These are phyloP conservation scores for Penicillium sp. DNA, from an alignment of 2,329 filamentous ascomycete genomes.

Conservation along the genomic window DNA sequence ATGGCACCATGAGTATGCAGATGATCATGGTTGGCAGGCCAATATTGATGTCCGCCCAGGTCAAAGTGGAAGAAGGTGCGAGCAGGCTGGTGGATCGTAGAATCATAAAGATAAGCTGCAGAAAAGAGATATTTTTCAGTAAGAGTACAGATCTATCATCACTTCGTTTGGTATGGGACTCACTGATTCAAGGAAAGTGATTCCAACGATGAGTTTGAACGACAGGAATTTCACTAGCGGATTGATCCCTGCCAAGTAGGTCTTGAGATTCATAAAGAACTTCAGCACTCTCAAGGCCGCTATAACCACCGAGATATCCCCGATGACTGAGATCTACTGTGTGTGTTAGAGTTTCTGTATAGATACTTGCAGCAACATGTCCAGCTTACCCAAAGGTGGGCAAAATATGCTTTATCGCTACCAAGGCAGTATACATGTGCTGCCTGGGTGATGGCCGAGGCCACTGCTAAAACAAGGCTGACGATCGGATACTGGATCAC, in stretches of 20 bases:
- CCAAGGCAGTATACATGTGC: slow-evolving; percentile 27
- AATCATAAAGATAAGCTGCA: slow-evolving; percentile 28
- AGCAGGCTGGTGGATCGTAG: slow-evolving; percentile 22
- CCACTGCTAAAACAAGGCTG: slow-evolving; percentile 22
- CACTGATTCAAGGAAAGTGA: slow-evolving; percentile 28
- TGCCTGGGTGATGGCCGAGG: slow-evolving; percentile 28
- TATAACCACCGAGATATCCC: not conserved
- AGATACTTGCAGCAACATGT: too few relatives aligned
- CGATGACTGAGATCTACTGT: slow-evolving; percentile 2
- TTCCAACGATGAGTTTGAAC: slow-evolving; percentile 33
- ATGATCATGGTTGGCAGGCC: slow-evolving; percentile 29
- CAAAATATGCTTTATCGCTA: slow-evolving; percentile 30
- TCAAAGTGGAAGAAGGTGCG: slow-evolving; percentile 21
- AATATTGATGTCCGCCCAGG: slow-evolving; percentile 27
- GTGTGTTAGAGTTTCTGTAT: too few relatives aligned
- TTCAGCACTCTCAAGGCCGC: slow-evolving; percentile 19
- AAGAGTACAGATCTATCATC: slow-evolving; percentile 13
- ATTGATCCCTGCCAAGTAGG: slow-evolving; percentile 24
- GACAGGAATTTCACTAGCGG: slow-evolving; percentile 30
- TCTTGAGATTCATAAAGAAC: slow-evolving; percentile 25
- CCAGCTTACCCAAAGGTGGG: slow-evolving; percentile 33
- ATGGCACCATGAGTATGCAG: slow-evolving; percentile 29
- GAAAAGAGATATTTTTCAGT: not conserved
- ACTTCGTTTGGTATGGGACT: not conserved
- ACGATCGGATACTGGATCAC: slow-evolving; percentile 42